Percentiles rank a stretch among this genome's conserved stretches.
These are phyloP conservation scores for Boletus subcaerulescens DNA, from an alignment of 768 basidiomycete species.

Conservation along the genomic window DNA sequence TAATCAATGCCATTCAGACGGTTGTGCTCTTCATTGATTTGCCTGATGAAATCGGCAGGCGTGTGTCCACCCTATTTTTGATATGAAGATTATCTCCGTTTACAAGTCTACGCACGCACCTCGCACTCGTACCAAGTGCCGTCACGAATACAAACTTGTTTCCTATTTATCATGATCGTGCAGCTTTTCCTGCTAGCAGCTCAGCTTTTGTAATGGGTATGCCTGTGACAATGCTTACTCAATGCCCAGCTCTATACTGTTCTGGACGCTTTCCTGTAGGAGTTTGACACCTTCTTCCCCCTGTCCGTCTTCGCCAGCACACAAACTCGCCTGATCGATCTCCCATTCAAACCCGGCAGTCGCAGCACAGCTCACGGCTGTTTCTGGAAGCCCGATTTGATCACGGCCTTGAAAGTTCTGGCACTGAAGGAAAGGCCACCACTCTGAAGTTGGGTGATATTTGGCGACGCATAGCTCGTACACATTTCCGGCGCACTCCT, in stretches of 20 bases:
- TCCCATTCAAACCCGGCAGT: constrained; percentile 69
- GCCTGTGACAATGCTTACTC: constrained; percentile 41
- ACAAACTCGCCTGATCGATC: constrained; percentile 49
- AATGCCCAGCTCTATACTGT: constrained; percentile 48
- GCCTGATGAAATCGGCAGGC: constrained; percentile 67
- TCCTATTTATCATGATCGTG: constrained; percentile 73
- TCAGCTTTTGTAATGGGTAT: constrained; percentile 6
- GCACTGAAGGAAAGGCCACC: constrained; percentile 86
- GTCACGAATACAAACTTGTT: constrained; percentile 72
- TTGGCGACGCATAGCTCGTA: constrained; percentile 81
- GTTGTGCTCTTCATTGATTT: constrained; percentile 73
- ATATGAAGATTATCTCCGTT: constrained; percentile 27
- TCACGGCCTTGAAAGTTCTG: constrained; percentile 64
- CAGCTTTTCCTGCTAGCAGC: constrained; percentile 66
- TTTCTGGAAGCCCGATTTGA: constrained; percentile 61
- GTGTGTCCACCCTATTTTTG: constrained; percentile 65
- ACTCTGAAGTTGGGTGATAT: constrained; percentile 50
- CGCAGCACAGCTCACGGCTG: constrained; percentile 64
- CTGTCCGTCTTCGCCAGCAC: constrained; percentile 59
- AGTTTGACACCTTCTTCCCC: constrained; percentile 63
- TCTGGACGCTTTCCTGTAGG: constrained; percentile 55
- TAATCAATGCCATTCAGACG: constrained; percentile 48
- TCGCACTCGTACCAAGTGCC: constrained; percentile 77
- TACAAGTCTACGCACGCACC: constrained; percentile 39
- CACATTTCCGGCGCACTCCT: constrained; percentile 86